Percentiles rank a stretch among this genome's conserved stretches.
Evolutionary conservation across 2,329 filamentous ascomycete genomes (phyloP).

Genomic region (Blumeria graminis): DNA sequence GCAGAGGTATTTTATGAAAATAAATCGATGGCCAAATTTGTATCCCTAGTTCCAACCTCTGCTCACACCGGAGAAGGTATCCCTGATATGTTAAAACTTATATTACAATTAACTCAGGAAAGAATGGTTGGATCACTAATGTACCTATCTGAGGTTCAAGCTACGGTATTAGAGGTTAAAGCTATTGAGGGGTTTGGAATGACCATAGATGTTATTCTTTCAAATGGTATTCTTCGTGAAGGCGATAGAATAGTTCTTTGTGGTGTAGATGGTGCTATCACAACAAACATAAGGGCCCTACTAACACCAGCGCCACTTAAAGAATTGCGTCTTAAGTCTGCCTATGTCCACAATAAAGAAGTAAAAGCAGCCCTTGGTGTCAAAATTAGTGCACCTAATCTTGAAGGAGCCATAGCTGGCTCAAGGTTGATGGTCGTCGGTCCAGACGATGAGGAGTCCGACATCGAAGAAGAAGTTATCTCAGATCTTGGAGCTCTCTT

Average conservation of each 20-base stretch:
- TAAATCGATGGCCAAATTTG: slow-evolving; percentile 82
- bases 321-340: slow-evolving; percentile 82
- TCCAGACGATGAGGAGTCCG: slow-evolving; percentile 86
- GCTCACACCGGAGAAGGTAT: slow-evolving; percentile 98
- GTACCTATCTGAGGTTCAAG: slow-evolving; percentile 95
- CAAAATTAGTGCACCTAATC: slow-evolving; percentile 90
- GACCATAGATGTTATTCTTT: slow-evolving; percentile 90
- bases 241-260: slow-evolving; percentile 88
- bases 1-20: slow-evolving; percentile 93
- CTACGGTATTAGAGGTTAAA: slow-evolving; percentile 96
- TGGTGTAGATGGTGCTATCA: slow-evolving; percentile 87
- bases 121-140: slow-evolving; percentile 93
- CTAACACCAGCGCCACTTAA: slow-evolving; percentile 82
- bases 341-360: slow-evolving; percentile 97
- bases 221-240: slow-evolving; percentile 83
- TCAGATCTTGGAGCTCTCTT: slow-evolving; percentile 78
- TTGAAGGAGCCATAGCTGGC: slow-evolving; percentile 89
- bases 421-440: slow-evolving; percentile 86
- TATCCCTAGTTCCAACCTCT: slow-evolving; percentile 92
- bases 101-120: slow-evolving; percentile 79
- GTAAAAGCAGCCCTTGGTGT: slow-evolving; percentile 96
- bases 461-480: slow-evolving; percentile 91
- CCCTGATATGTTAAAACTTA: slow-evolving; percentile 92
- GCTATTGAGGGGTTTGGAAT: slow-evolving; percentile 97
- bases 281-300: slow-evolving; percentile 82